These are phyloP conservation scores for Diplocarpon rosae DNA, from an alignment of 2,329 filamentous ascomycete genomes.

Conservation along the genomic window DNA sequence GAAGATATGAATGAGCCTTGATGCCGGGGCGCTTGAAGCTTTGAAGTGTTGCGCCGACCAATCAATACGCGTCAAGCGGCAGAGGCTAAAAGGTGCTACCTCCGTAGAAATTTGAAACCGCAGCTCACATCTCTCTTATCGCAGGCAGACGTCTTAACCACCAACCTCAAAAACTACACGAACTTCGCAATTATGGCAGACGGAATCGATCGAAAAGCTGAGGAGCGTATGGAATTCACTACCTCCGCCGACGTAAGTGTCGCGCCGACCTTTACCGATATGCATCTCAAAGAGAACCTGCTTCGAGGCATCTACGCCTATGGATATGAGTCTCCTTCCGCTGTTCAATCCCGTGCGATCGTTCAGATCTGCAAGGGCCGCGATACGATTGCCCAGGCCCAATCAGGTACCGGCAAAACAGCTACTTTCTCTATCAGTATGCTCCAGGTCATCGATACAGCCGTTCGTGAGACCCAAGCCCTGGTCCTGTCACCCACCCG, in stretches of 20 bases:
- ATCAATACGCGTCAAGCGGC: constrained; percentile 12
- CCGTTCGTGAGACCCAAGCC: constrained; percentile 84
- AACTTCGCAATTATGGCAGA: constrained; percentile 61
- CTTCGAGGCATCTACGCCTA: constrained; percentile 97
- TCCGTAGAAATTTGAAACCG: too few relatives aligned
- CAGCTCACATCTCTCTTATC: too few relatives aligned
- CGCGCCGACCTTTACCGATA: constrained; percentile 79
- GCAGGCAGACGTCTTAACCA: too few relatives aligned
- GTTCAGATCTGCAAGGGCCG: constrained; percentile 98
- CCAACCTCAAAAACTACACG: neutral
- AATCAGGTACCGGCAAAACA: constrained; percentile 94
- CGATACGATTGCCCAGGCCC: constrained; percentile 96
- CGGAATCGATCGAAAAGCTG: constrained; percentile 77
- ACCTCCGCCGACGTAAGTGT: constrained; percentile 97
- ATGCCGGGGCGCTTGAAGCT: constrained; percentile 4
- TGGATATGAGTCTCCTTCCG: constrained; percentile 95
- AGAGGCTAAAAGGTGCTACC: neutral
- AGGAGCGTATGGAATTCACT: constrained; percentile 95
- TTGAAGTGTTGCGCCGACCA: constrained; percentile 16
- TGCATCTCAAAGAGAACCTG: constrained; percentile 77
- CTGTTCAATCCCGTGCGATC: constrained; percentile 94
- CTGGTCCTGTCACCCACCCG: constrained; percentile 92
- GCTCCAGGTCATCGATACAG: constrained; percentile 90
- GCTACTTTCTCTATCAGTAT: constrained; percentile 95
- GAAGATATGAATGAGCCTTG: neutral